Evolutionary conservation across 2,329 filamentous ascomycete species (phyloP), one percentile per base, ranked within the genome.

Genomic region (Venturia pyrina): DNA sequence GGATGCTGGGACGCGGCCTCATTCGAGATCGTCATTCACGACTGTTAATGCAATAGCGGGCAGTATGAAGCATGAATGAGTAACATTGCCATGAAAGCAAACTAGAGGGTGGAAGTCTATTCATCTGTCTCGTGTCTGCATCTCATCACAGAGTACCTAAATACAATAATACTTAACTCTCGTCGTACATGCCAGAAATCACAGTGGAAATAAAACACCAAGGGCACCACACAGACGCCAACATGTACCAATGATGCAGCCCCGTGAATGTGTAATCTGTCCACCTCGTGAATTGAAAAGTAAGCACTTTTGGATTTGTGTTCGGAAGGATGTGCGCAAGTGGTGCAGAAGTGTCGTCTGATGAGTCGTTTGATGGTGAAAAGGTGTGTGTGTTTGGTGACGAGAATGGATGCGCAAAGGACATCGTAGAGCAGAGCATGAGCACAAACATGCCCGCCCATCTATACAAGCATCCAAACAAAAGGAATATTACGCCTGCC

Each of bases 401-500:
- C 8, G 15, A n/a, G 11, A 5, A 21, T 37, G 53, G 32, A 21
- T 19, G 28, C 19, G 32, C 32, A 19, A 59, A 37, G 53, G 32
- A 37, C 53, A 37, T 59, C 3, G 53, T 53, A 15, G 24, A 4
- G 48, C 21, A 53, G 13, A 53, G 21, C 48, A 53, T 53, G 48
- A 53, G 48, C 21, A 32, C 21, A 59, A 59, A 34, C 32, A 37
- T 34, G 32, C 37, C 53, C 53, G 8, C 53, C 53, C 53, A n/a
- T 59, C 53, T 34, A 37, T n/a, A 40, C 53, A 59, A 59, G 53
- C 53, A 59, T 59, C 53, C 53, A 59, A 59, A 59, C 53, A 32
- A 59, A 37, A n/a, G 28, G 24, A 59, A 37, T 37, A 59, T 59
- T 59, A 24, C 53, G 53, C 53, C 53, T 37, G 53, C 53, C 24